Evolutionary conservation across 148 eudicot species (phyloP), one percentile per base, ranked within the genome.

Genomic region (Simmondsia chinensis): DNA sequence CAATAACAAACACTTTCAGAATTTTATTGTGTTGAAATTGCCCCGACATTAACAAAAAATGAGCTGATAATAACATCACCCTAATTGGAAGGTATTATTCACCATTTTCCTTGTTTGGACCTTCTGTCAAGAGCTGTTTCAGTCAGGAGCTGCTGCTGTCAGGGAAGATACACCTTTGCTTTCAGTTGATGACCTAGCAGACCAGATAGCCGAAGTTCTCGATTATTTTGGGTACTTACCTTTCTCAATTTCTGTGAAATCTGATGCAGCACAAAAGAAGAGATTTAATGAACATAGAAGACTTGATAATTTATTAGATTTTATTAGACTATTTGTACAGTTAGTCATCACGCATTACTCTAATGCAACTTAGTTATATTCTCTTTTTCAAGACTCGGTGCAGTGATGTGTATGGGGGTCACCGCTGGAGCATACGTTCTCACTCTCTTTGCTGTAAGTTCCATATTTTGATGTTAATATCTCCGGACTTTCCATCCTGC

Each of bases 381-480:
- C 20, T 37, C 28, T 33, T 40, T 42, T 46, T 49, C 17, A 70
- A 89, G 97, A 60, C 82, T 89, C 43, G 82, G 82, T 45, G 64
- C 75, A 25, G 95, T 82, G 49, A 75, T 89, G 95, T 81, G 87
- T 57, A 66, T 89, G 91, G 97, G 97, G 3, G 95, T 82, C 49
- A 89, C 93, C 25, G 87, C 97, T 46, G 97, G 97, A 63, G 95
- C 95, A 49, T 89, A 89, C 60, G 67, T 89, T 50, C 64, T 89
- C 18, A 76, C 87, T 43, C 67, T 78, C 15, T 89, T 89, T 72
- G 93, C 97, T 66, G 97, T 89, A 74, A 73, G 93, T 59, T 39
- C n/a, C 43, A 11, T 15, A 34, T 34, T 10, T 6, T 6, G 5
- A 13, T 59, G 39, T 20, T 31, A 36, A 46, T 39, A 18, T 19